Evolutionary conservation across 495 filamentous ascomycete genomes (phyloP).

Genomic region (Recurvomyces mirabilis): DNA sequence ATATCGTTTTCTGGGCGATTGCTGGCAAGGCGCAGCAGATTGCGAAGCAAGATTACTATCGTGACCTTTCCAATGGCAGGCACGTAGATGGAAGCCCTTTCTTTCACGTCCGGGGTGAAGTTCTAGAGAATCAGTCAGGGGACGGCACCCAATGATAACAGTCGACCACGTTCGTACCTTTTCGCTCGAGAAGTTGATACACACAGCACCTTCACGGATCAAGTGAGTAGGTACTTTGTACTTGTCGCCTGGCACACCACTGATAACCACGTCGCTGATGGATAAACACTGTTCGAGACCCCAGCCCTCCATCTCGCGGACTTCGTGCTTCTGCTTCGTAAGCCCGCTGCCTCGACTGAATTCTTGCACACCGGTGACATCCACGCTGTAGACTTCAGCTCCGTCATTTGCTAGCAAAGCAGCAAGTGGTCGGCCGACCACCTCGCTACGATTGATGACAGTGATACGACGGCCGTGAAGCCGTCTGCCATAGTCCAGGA

Average conservation of each 20-base stretch:
- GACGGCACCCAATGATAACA: not conserved
- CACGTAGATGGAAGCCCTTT: constrained; percentile 92
- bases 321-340: constrained; percentile 69
- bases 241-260: constrained; percentile 72
- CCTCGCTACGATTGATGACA: constrained; percentile 88
- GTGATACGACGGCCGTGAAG: constrained; percentile 86
- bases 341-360: constrained; percentile 83
- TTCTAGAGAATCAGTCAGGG: constrained; percentile 47
- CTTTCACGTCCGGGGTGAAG: constrained; percentile 76
- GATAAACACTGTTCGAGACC: constrained; percentile 68
- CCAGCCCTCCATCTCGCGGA: constrained; percentile 64
- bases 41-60: constrained; percentile 79
- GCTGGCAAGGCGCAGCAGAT: constrained; percentile 46
- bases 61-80: constrained; percentile 96
- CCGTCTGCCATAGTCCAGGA: constrained; percentile 85
- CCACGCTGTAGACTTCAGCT: constrained; percentile 86
- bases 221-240: constrained; percentile 81
- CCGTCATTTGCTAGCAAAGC: constrained; percentile 93
- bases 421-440: constrained; percentile 88
- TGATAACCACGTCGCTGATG: constrained; percentile 84
- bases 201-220: constrained; percentile 79
- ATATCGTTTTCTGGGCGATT: constrained; percentile 8
- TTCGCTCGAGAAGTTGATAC: constrained; percentile 94
- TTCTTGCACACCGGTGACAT: constrained; percentile 82
- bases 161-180: constrained; percentile 41